Conservation (phyloP, 1,139 yeast species). For the Pichia sp. region DNA sequence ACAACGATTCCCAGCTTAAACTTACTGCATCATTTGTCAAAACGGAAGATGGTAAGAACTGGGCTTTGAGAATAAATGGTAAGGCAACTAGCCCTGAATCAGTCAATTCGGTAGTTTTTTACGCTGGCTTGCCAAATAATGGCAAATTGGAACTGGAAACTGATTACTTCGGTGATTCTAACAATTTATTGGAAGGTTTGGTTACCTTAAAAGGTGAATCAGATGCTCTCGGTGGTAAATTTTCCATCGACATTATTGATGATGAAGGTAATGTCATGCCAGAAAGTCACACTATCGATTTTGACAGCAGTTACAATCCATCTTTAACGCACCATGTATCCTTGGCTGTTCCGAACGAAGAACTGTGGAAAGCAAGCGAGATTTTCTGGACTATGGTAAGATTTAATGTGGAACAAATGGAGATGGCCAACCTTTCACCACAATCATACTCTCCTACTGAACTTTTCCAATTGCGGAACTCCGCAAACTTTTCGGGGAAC, state of each 20-base stretch:
- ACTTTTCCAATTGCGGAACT: conserved; percentile 50
- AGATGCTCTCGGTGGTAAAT: conserved; percentile 45
- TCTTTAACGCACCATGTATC: conserved; percentile 57
- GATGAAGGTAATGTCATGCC: conserved; percentile 41
- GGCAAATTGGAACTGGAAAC: conserved; percentile 25
- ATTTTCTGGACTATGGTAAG: conserved; percentile 63
- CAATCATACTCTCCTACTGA: conserved; percentile 37
- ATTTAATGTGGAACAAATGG: conserved; percentile 52
- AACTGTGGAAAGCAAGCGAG: conserved; percentile 76
- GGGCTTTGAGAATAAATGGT: conserved; percentile 72
- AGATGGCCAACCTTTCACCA: conserved; percentile 27
- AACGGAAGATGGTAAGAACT: conserved; percentile 54
- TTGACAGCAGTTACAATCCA: conserved; percentile 40
- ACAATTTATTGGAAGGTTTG: conserved; percentile 20
- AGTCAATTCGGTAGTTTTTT: conserved; percentile 65
- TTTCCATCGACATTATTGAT: conserved; percentile 43
- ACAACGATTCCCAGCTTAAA: conserved; percentile 54
- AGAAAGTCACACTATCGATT: conserved; percentile 24
- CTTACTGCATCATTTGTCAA: conserved; percentile 73
- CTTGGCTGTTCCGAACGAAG: conserved; percentile 62
- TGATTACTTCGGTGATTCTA: conserved; percentile 19
- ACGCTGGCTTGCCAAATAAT: conserved; percentile 65
- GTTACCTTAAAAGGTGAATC: conserved; percentile 48
- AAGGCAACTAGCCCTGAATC: conserved; percentile 44
- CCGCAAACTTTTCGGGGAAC: conserved; percentile 62